Conservation (phyloP, 345 rosid genomes). For the Cardamine chenopodiifolia region DNA sequence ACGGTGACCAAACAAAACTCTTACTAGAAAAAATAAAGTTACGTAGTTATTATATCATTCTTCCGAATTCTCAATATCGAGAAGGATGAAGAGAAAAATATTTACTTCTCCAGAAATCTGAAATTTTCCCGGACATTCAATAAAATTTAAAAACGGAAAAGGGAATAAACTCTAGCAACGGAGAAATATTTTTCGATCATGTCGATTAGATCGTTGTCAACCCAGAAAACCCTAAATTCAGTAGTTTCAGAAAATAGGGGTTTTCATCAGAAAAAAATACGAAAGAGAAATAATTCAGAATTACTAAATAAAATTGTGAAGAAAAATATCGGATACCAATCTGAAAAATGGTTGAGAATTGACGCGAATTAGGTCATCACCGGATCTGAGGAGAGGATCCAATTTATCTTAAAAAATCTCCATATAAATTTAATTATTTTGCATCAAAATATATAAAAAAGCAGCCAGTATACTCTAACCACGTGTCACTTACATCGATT, state of each 20-base stretch:
- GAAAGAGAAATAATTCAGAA: background rate
- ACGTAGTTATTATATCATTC: too few species aligned
- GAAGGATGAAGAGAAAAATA: background rate
- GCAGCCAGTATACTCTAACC: background rate
- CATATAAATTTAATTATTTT: background rate
- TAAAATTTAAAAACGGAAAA: background rate
- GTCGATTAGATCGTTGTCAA: conserved; percentile 7
- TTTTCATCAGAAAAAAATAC: background rate
- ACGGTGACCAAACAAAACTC: too few species aligned
- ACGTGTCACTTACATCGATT: background rate
- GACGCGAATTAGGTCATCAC: conserved; percentile 35
- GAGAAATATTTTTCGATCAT: conserved; percentile 9
- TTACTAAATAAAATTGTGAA: background rate
- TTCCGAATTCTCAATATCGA: conserved; percentile 13
- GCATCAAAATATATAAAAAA: background rate
- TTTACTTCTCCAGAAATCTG: conserved; percentile 18
- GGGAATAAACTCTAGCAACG: background rate
- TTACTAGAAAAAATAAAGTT: too few species aligned
- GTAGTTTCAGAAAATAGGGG: conserved; percentile 13
- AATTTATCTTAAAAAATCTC: conserved; percentile 11
- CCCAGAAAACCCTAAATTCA: conserved; percentile 33
- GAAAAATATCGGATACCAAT: conserved; percentile 23
- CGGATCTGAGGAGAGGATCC: conserved; percentile 35
- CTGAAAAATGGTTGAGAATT: conserved; percentile 32
- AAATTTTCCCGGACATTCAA: conserved; percentile 7